Conservation (phyloP, 768 basidiomycete species). For the Paxillus involutus region DNA sequence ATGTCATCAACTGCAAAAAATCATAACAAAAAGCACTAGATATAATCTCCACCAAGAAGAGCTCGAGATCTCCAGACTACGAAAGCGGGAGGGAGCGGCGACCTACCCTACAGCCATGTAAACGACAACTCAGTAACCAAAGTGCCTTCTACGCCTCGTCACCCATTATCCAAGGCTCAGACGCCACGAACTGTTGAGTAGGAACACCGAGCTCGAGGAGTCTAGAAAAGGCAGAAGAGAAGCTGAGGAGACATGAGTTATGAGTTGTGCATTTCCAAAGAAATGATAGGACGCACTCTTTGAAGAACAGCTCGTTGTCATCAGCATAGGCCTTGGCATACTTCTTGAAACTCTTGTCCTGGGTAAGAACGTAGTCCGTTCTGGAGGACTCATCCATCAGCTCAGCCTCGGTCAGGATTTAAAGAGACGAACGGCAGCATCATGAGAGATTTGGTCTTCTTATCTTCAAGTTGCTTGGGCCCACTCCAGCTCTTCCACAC, state of each 20-base stretch:
- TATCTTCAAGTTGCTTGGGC: conserved; percentile 93
- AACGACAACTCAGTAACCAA: neutral
- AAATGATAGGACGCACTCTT: conserved; percentile 64
- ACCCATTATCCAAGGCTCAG: conserved; percentile 74
- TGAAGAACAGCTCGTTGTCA: conserved; percentile 85
- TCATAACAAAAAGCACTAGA: too few species aligned
- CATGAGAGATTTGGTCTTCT: conserved; percentile 86
- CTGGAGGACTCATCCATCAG: conserved; percentile 30
- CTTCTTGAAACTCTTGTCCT: conserved; percentile 94
- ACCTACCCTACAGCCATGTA: neutral
- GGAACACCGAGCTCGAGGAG: conserved; percentile 96
- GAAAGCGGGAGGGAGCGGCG: neutral
- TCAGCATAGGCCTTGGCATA: conserved; percentile 85
- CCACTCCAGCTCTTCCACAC: conserved; percentile 96
- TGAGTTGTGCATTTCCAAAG: too few species aligned
- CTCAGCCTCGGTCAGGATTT: neutral
- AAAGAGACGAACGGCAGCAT: conserved; percentile 80
- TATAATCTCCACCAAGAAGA: too few species aligned
- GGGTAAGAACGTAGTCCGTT: conserved; percentile 84
- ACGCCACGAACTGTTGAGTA: conserved; percentile 63
- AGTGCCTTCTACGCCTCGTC: conserved; percentile 34
- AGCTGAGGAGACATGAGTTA: conserved; percentile 47
- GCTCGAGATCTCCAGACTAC: neutral
- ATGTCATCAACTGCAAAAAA: too few species aligned
- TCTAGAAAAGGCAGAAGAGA: conserved; percentile 72